Base-by-base conservation (phyloP, 352 stramenopile species). In the Pythium coloratum region DNA sequence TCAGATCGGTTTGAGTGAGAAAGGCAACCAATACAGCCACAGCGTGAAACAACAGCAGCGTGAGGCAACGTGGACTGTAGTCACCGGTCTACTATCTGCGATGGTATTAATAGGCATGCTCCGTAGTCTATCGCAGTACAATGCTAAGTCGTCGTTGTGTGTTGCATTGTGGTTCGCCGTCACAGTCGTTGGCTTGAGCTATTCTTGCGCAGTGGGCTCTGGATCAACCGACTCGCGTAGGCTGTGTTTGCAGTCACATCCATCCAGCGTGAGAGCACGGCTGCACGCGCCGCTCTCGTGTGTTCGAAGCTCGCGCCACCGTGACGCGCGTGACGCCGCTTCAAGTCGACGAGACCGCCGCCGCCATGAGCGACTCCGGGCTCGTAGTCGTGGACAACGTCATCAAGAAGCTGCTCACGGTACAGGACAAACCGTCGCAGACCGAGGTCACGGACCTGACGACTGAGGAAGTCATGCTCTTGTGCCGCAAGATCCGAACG, bases 371-470 rank as follows among this genome's bases (percentile, higher is more conserved):
- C 49, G 84, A 91, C 59, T 72, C 81, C 51, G 86, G 78, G 56
- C 64, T 84, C 51, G 59, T 77, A 7, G 72, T 86, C 50, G 75
- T 94, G 30, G 86, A 94, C 67, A 81, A 66, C 36, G 61, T 94
- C 53, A 92, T 94, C 69, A 76, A 80, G 53, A 91, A 91, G 62
- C 75, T 94, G 16, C 76, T 94, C 7, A 75, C 56, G 20, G 84
- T 92, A 36, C 84, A 89, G 64, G 84, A 93, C 60, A 92, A 92
- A 36, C 80, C 84, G 6, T 72, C 79, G 34, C 84, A 92, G 70
- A 92, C 82, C 30, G 84, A 92, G 64, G 84, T 92, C 53, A 91
- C 80, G 2, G 84, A 93, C 66, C 71, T 95, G 59, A 92, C 84
- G 16, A 87, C 76, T 18, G 86, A 93, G 46, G 84, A 95, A 72